phyloP scores from a whole-genome alignment of 2,329 filamentous ascomycete species.

The Albifimbria verrucaria region DNA sequence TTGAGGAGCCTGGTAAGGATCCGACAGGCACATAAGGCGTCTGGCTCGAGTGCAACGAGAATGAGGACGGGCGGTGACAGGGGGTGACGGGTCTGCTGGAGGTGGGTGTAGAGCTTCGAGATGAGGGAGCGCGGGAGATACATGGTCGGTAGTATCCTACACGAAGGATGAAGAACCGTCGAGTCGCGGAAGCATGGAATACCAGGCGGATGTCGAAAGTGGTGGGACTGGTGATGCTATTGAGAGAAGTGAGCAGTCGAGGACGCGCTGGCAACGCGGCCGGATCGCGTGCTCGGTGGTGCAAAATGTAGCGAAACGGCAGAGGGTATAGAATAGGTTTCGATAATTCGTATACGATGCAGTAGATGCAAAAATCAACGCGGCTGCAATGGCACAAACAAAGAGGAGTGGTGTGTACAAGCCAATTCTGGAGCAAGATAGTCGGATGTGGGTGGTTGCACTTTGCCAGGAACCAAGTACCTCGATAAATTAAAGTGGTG shows the following conservation, averaged over 20 bases:
- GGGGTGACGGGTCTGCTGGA: conserved; percentile 83
- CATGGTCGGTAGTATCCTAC: conserved; percentile 52
- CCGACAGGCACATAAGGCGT: conserved; percentile 91
- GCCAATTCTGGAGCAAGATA: no score
- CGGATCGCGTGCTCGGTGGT: background rate
- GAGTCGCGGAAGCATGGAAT: conserved; percentile 5
- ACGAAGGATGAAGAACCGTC: conserved; percentile 24
- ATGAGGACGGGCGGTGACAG: conserved; percentile 87
- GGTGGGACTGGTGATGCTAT: no score
- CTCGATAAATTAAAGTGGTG: background rate
- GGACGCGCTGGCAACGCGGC: background rate
- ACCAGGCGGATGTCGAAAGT: background rate
- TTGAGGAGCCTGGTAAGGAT: conserved; percentile 92
- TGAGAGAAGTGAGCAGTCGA: background rate
- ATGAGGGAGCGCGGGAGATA: conserved; percentile 90
- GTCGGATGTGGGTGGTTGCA: no score
- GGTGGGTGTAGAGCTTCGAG: conserved; percentile 86
- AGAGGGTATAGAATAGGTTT: no score
- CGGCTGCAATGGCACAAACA: background rate
- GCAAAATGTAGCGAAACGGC: no score
- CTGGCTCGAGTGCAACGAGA: conserved; percentile 89
- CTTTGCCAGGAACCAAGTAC: no score
- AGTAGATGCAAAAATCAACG: background rate
- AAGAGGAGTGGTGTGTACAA: background rate
- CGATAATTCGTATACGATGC: background rate